Conservation (phyloP, 371 early-diverging fungal species). For the Syncephalastrum racemosum region DNA sequence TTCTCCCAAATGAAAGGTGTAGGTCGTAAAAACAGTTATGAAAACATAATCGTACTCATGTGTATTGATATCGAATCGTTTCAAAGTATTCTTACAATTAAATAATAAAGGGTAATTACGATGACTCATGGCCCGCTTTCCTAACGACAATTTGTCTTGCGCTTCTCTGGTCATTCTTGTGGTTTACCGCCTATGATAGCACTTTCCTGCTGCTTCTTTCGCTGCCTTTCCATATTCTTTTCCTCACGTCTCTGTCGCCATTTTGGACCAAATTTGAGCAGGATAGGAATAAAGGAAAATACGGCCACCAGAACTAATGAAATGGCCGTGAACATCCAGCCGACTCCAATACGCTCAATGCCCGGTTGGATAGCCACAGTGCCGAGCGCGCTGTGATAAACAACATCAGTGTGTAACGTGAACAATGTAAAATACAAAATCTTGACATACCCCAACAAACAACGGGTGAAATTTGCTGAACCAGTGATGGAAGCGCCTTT, state of each 20-base stretch:
- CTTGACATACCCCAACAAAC: constrained; percentile 29
- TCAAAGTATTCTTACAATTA: too few species aligned
- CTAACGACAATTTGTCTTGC: too few species aligned
- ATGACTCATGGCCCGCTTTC: too few species aligned
- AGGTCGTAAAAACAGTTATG: too few species aligned
- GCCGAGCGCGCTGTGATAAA: constrained; percentile 17
- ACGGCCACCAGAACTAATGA: constrained; percentile 12
- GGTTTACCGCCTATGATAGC: too few species aligned
- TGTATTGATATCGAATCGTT: too few species aligned
- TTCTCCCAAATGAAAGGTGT: too few species aligned
- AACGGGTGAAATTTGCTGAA: constrained; percentile 33
- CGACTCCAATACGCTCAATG: constrained; percentile 26
- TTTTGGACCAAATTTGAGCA: constrained; percentile 1
- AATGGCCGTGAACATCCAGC: constrained; percentile 34
- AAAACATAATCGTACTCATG: too few species aligned
- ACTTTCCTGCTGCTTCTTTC: too few species aligned
- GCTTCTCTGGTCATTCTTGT: too few species aligned
- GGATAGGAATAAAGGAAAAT: background rate
- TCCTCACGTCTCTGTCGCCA: constrained; percentile 3
- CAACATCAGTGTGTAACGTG: too few species aligned
- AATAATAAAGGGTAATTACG: too few species aligned
- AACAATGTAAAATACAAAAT: background rate
- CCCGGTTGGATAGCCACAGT: constrained; percentile 27
- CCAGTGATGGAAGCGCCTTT: constrained; percentile 43
- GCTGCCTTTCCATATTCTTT: background rate